Evolutionary conservation across 192 early-diverging fungal species (phyloP).

Genomic region (Umbelopsis sp.): DNA sequence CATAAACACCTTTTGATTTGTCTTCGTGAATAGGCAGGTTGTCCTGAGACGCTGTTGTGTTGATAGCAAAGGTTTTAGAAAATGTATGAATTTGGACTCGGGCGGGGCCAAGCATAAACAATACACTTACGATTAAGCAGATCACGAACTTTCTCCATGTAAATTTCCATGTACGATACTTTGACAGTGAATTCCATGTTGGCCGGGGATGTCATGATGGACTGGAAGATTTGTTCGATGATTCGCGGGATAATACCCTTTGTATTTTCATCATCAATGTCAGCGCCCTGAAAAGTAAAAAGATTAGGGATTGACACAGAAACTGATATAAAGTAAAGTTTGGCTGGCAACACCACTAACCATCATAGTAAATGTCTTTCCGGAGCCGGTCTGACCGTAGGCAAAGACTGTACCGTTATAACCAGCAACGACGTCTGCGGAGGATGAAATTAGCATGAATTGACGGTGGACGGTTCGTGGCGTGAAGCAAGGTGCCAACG

Average conservation of each 20-base stretch:
- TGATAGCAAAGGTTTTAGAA: background rate
- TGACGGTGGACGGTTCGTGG: background rate
- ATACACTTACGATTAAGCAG: slow-evolving; percentile 77
- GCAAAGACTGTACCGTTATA: slow-evolving; percentile 99
- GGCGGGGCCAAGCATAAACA: background rate
- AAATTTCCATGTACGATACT: slow-evolving; percentile 99
- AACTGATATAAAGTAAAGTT: background rate
- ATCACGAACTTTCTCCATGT: slow-evolving; percentile 99
- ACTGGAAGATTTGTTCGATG: slow-evolving; percentile 92
- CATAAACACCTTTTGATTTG: slow-evolving; percentile 95
- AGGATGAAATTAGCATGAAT: background rate
- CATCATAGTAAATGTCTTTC: slow-evolving; percentile 98
- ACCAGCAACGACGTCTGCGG: slow-evolving; percentile 53
- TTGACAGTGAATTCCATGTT: slow-evolving; percentile 98
- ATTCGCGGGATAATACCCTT: slow-evolving; percentile 98
- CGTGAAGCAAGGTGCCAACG: background rate
- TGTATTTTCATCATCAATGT: slow-evolving; percentile 88
- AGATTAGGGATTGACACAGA: too few species aligned
- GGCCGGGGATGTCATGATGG: slow-evolving; percentile 88
- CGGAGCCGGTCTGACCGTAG: slow-evolving; percentile 98
- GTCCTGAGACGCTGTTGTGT: slow-evolving; percentile 69
- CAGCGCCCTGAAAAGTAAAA: slow-evolving; percentile 68
- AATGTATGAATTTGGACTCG: slow-evolving; percentile 3
- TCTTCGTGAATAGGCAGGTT: slow-evolving; percentile 98
- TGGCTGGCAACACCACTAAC: slow-evolving; percentile 35